Evolutionary conservation across 1,284 basidiomycete species (phyloP).

Genomic region (Papiliotrema fonsecae): DNA sequence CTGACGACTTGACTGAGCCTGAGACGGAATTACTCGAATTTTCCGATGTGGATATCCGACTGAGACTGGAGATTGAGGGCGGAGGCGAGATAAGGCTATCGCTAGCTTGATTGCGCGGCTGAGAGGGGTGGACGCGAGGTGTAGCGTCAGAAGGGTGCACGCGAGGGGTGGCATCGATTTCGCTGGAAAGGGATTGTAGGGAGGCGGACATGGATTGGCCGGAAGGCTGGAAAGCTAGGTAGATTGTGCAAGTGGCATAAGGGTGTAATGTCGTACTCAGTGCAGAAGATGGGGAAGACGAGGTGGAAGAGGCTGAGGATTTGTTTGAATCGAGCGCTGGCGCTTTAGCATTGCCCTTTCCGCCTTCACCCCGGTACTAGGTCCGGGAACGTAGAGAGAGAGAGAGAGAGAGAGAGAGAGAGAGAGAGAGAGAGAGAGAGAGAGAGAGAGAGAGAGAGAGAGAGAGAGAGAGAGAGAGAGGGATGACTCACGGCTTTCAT

Average conservation of each 20-base stretch:
- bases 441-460: too few relatives aligned
- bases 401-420: too few relatives aligned
- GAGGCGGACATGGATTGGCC: not conserved
- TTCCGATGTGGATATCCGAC: not conserved
- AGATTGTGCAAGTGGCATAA: not conserved
- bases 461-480: too few relatives aligned
- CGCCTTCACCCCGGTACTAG: too few relatives aligned
- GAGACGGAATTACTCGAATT: constrained; percentile 15
- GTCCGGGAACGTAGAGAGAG: too few relatives aligned
- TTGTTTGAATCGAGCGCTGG: not conserved
- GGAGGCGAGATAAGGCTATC: constrained; percentile 2
- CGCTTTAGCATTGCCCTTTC: not conserved
- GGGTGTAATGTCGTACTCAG: not conserved
- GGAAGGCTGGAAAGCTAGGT: constrained; percentile 6
- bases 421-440: too few relatives aligned
- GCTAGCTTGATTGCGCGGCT: not conserved
- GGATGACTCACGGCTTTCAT: constrained; percentile 27
- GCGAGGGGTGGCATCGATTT: not conserved
- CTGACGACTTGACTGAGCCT: constrained; percentile 6
- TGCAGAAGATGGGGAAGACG: constrained; percentile 22
- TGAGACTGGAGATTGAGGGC: not conserved
- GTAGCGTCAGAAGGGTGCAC: constrained; percentile 2
- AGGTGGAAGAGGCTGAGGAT: constrained; percentile 30
- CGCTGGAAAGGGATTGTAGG: not conserved
- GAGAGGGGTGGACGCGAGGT: not conserved